Evolutionary conservation across 2,329 filamentous ascomycete species (phyloP).

Genomic region (Cercospora citrullina): DNA sequence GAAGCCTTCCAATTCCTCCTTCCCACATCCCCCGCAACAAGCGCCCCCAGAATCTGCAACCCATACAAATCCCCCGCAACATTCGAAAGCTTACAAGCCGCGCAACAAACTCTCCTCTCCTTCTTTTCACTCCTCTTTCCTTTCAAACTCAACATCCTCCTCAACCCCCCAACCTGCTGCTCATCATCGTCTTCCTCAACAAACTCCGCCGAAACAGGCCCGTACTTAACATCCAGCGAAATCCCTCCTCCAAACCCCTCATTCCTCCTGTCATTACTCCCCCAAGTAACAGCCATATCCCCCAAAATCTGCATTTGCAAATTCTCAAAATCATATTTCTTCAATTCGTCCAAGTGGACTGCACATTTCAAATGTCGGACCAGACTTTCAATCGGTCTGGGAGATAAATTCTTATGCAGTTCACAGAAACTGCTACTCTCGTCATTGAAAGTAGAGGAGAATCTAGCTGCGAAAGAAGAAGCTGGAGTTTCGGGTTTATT

Average conservation of each 20-base stretch:
- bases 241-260: not conserved
- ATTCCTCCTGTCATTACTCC: not conserved
- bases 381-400: slow-evolving; percentile 26
- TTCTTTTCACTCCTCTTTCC: not conserved
- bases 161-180: not conserved
- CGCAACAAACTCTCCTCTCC: slow-evolving; percentile 23
- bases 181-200: not conserved
- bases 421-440: slow-evolving; percentile 23
- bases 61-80: slow-evolving; percentile 19
- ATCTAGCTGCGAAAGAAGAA: not conserved
- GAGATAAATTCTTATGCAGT: slow-evolving; percentile 28
- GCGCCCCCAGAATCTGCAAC: slow-evolving; percentile 26
- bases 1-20: slow-evolving; percentile 30
- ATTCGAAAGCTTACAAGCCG: slow-evolving; percentile 27
- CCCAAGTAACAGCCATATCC: slow-evolving; percentile 25
- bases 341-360: slow-evolving; percentile 12
- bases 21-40: slow-evolving; percentile 29
- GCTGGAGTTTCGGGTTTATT: not conserved
- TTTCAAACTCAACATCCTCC: not conserved
- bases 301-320: slow-evolving; percentile 18
- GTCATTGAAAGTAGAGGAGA: not conserved
- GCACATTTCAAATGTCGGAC: slow-evolving; percentile 19
- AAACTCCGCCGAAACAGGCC: slow-evolving; percentile 11
- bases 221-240: not conserved
- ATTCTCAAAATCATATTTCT: slow-evolving; percentile 6